These are phyloP conservation scores for Candida golubevii DNA, from an alignment of 805 yeast genomes.

Conservation along the genomic window DNA sequence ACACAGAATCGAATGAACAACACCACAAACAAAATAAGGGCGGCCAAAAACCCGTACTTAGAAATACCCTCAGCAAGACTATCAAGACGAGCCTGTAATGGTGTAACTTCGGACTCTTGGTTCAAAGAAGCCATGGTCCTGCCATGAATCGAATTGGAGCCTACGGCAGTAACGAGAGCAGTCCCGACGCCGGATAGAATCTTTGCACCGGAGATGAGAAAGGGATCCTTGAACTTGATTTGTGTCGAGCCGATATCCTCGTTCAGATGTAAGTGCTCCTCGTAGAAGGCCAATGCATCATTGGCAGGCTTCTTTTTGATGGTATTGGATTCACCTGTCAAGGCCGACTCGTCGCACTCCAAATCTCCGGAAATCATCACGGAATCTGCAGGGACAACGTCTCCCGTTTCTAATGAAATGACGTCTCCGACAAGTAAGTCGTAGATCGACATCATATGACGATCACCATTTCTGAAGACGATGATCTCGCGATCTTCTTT, in stretches of 20 bases:
- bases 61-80: constrained; percentile 89
- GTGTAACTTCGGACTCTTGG: constrained; percentile 78
- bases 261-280: constrained; percentile 21
- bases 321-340: constrained; percentile 92
- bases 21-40: constrained; percentile 73
- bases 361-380: constrained; percentile 68
- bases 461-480: constrained; percentile 70
- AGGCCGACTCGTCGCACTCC: constrained; percentile 86
- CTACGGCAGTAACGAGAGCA: constrained; percentile 87
- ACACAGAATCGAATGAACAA: constrained; percentile 72
- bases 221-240: constrained; percentile 61
- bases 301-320: constrained; percentile 62
- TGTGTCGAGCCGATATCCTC: constrained; percentile 40
- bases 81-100: constrained; percentile 78
- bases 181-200: constrained; percentile 81
- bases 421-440: constrained; percentile 86
- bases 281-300: constrained; percentile 31
- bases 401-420: constrained; percentile 84
- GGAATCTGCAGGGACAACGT: constrained; percentile 86
- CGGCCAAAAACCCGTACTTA: constrained; percentile 87
- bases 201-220: constrained; percentile 88
- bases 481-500: constrained; percentile 79
- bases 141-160: constrained; percentile 85
- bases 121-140: constrained; percentile 79
- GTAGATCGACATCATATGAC: constrained; percentile 62